Conservation (phyloP, 345 rosid species). For the Murraya paniculata region DNA sequence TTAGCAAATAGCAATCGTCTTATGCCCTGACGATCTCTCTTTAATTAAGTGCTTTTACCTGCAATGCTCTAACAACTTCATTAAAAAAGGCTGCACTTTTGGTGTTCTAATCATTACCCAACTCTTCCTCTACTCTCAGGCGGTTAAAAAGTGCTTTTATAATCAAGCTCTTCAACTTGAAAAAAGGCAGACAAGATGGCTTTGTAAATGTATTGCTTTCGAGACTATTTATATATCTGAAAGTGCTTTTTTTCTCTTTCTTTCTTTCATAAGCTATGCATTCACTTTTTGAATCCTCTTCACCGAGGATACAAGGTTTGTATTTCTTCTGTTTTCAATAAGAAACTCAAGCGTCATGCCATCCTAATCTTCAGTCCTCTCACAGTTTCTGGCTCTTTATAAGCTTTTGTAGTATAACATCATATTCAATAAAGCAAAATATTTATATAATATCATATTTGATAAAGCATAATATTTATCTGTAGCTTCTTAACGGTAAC, state of each 20-base stretch:
- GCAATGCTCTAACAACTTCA: conserved; percentile 23
- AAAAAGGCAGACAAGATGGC: conserved; percentile 29
- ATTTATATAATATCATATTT: too few species aligned
- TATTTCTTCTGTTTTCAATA: not conserved
- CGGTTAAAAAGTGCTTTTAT: conserved; percentile 25
- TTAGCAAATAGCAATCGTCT: not conserved
- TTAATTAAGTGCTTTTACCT: conserved; percentile 9
- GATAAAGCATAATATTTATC: too few species aligned
- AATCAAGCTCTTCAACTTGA: conserved; percentile 14
- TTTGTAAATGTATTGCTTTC: conserved; percentile 13
- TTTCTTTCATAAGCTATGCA: not conserved
- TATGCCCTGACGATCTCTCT: conserved; percentile 6
- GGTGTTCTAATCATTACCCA: not conserved
- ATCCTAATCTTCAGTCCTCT: not conserved
- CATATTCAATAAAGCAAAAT: too few species aligned
- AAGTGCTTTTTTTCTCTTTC: not conserved
- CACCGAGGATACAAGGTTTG: conserved; percentile 10
- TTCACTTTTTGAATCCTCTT: not conserved
- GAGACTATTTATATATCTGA: not conserved
- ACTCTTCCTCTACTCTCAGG: conserved; percentile 3
- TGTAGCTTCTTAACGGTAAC: too few species aligned
- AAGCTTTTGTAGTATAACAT: too few species aligned
- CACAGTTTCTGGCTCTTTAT: not conserved
- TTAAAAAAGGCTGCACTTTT: not conserved
- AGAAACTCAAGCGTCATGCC: not conserved